Evolutionary conservation across 805 yeast species (phyloP), one percentile per base, ranked within the genome.

Genomic region (Metschnikowia gruessii): DNA sequence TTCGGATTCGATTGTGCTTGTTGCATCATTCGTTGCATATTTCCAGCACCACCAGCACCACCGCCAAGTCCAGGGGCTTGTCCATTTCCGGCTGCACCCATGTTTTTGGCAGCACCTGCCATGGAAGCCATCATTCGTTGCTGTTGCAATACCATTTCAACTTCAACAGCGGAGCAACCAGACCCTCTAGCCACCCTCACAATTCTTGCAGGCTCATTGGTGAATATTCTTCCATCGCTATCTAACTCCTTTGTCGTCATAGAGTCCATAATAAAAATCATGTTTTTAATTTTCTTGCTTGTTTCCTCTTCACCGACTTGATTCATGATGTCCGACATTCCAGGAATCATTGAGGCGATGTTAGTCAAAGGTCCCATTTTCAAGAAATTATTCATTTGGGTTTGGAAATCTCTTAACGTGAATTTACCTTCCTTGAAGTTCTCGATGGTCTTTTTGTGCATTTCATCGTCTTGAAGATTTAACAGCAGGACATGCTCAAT

Each of bases 341-440:
- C 88, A 0, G 99, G 99, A 49, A 92, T 82, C 97, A 92, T 92
- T 44, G 85, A 81, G 2, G 97, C 97, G 52, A 92, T 88, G 63
- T 94, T 91, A 19, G 95, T 83, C 44, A 92, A 70, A 3, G 98
- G 97, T 1, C 99, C 99, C 95, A 94, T 88, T 66, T 94, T 94
- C 80, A 92, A 75, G 57, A 94, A 86, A 55, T 91, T 92, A 64
- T 86, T 85, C 95, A 92, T 86, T 67, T 94, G 98, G 45, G 92
- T 86, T 59, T 94, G 91, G 69, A 92, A 81, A 67, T 94, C 98
- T 51, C 88, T 76, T 45, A 92, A 73, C 1, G 98, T 90, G 68
- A 92, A 92, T 58, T 87, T 90, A 48, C 99, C 99, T 62, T 94
- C 94, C 67, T 88, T 90, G 64, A 92, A 80, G 68, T 94, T 89